These are phyloP conservation scores for Ustilago nuda DNA, from an alignment of 1,284 basidiomycete species.

Conservation along the genomic window DNA sequence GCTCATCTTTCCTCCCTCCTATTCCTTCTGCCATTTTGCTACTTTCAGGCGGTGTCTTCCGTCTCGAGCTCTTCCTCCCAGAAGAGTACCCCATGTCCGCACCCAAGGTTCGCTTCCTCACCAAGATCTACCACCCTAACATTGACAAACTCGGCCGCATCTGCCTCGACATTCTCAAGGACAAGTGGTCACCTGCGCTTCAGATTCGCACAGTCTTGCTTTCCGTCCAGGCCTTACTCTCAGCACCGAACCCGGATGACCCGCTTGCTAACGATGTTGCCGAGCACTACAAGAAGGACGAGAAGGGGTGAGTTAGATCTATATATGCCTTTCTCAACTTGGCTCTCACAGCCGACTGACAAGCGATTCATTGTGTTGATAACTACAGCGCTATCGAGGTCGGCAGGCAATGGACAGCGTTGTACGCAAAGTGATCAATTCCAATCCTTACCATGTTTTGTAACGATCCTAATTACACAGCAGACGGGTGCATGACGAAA, in stretches of 20 bases:
- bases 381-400: slow-evolving; percentile 63
- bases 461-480: not conserved
- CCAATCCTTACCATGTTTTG: not conserved
- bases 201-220: slow-evolving; percentile 98
- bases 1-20: not conserved
- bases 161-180: slow-evolving; percentile 97
- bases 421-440: slow-evolving; percentile 55
- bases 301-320: slow-evolving; percentile 79
- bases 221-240: slow-evolving; percentile 93
- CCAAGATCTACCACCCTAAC: slow-evolving; percentile 99
- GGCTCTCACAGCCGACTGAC: slow-evolving; percentile 2
- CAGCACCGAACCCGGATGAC: slow-evolving; percentile 97
- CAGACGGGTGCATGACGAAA: not conserved
- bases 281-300: slow-evolving; percentile 98
- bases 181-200: slow-evolving; percentile 98
- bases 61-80: slow-evolving; percentile 94
- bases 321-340: too few species aligned
- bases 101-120: slow-evolving; percentile 97
- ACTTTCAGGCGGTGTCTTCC: slow-evolving; percentile 79
- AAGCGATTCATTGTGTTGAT: not conserved
- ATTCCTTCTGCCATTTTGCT: not conserved
- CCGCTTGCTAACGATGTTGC: slow-evolving; percentile 93
- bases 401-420: slow-evolving; percentile 62
- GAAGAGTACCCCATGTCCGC: slow-evolving; percentile 99
- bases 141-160: slow-evolving; percentile 99